phyloP scores from a whole-genome alignment of 1,284 basidiomycete genomes.

The Irpex rosettiformis region DNA sequence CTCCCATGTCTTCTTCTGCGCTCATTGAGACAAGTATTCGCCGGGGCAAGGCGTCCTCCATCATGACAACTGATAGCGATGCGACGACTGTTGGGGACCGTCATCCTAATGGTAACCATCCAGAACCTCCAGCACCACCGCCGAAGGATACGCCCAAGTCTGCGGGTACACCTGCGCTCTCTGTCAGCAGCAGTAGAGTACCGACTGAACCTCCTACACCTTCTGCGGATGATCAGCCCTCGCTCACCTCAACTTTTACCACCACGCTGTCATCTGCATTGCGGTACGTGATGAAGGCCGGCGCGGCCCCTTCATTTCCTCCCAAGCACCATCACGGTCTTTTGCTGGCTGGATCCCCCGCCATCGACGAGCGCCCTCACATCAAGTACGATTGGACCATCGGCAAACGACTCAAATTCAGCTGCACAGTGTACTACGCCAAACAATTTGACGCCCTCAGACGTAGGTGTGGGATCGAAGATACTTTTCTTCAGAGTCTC shows the following conservation, averaged over 20 bases:
- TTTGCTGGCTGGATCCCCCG: conserved; percentile 33
- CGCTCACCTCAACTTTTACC: conserved; percentile 44
- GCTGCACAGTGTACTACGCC: conserved; percentile 78
- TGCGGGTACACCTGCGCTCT: background rate
- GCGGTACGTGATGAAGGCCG: conserved; percentile 47
- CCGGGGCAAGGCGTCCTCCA: conserved; percentile 35
- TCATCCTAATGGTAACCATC: conserved; percentile 7
- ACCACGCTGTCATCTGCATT: conserved; percentile 54
- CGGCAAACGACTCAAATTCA: conserved; percentile 67
- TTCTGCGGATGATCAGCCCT: conserved; percentile 14
- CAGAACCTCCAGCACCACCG: conserved; percentile 22
- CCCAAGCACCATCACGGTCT: conserved; percentile 43
- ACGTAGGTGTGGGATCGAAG: conserved; percentile 63
- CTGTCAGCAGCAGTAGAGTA: background rate
- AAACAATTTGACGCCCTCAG: conserved; percentile 70
- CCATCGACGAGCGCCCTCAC: conserved; percentile 67
- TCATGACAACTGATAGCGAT: conserved; percentile 36
- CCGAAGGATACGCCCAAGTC: conserved; percentile 25
- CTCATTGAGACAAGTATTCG: conserved; percentile 38
- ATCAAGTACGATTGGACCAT: conserved; percentile 78
- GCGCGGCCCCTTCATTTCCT: conserved; percentile 30
- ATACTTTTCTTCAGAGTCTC: conserved; percentile 58
- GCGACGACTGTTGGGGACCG: conserved; percentile 32
- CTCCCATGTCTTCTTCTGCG: conserved; percentile 21
- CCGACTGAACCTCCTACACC: conserved; percentile 3